Conservation (phyloP, 2,329 filamentous ascomycete species). For the Aspergillus piperis region DNA sequence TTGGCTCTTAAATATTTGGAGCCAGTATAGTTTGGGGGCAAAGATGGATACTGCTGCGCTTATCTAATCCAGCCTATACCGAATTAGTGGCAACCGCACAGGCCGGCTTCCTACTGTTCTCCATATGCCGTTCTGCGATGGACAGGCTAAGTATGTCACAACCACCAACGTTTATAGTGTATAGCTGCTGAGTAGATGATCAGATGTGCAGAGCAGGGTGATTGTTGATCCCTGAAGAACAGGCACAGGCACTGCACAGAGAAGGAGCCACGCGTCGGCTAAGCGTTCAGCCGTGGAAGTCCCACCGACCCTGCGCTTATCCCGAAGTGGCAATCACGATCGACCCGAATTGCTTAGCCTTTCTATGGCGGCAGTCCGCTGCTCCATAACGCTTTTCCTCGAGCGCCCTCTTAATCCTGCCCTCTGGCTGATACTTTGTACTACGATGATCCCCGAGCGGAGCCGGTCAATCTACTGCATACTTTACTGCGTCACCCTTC, state of each 20-base stretch:
- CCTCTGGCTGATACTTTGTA: background rate
- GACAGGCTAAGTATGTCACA: no score
- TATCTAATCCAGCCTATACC: no score
- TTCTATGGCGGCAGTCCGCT: conserved; percentile 26
- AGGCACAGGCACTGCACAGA: background rate
- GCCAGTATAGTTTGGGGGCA: no score
- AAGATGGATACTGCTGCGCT: no score
- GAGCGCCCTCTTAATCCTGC: background rate
- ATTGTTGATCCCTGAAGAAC: conserved; percentile 2
- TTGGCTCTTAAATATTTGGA: no score
- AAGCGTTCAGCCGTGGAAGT: conserved; percentile 14
- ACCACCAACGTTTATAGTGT: background rate
- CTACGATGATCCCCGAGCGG: background rate
- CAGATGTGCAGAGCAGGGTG: background rate
- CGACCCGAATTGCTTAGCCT: background rate
- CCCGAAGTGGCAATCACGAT: background rate
- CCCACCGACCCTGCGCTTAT: conserved; percentile 3
- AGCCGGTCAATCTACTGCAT: background rate
- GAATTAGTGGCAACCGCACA: no score
- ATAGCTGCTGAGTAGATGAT: background rate
- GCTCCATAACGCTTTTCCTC: background rate
- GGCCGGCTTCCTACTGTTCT: no score
- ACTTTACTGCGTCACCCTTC: background rate
- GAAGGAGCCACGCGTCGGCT: conserved; percentile 9
- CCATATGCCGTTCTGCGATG: no score